phyloP scores from a whole-genome alignment of 257 asterid species.

The Nemophila menziesii region DNA sequence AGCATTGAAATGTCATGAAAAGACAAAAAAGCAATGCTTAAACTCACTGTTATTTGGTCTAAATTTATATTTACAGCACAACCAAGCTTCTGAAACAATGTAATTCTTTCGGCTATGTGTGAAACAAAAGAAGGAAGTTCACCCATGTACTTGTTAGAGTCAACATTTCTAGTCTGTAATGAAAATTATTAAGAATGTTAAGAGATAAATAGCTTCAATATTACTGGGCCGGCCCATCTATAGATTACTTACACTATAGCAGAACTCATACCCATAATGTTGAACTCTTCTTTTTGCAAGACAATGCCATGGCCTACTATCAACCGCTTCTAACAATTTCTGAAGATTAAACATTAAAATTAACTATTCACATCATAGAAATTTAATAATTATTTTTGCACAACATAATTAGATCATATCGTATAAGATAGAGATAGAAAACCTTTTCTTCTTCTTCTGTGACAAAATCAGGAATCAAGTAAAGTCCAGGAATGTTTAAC shows the following conservation, averaged over 20 bases:
- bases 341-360: conserved; percentile 17
- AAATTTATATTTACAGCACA: conserved; percentile 25
- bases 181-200: conserved; percentile 1
- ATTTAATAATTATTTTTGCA: background rate
- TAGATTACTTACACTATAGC: conserved; percentile 55
- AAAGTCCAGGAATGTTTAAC: conserved; percentile 72
- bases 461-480: conserved; percentile 56
- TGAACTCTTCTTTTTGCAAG: conserved; percentile 96
- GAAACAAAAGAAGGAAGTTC: conserved; percentile 71
- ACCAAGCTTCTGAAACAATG: conserved; percentile 34
- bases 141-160: conserved; percentile 66
- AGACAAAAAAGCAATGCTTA: background rate
- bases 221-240: too few relatives aligned
- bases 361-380: background rate
- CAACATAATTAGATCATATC: background rate
- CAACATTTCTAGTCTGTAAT: conserved; percentile 76
- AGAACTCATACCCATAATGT: conserved; percentile 82
- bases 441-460: conserved; percentile 77
- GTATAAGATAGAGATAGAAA: conserved; percentile 1
- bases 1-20: background rate
- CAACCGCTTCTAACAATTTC: conserved; percentile 86
- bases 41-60: conserved; percentile 81
- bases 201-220: background rate
- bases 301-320: conserved; percentile 52
- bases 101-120: conserved; percentile 46